A percentile compares a stretch with the other conserved stretches of the same genome.
Conservation (phyloP, 371 early-diverging fungal genomes). For the Apophysomyces elegans region DNA sequence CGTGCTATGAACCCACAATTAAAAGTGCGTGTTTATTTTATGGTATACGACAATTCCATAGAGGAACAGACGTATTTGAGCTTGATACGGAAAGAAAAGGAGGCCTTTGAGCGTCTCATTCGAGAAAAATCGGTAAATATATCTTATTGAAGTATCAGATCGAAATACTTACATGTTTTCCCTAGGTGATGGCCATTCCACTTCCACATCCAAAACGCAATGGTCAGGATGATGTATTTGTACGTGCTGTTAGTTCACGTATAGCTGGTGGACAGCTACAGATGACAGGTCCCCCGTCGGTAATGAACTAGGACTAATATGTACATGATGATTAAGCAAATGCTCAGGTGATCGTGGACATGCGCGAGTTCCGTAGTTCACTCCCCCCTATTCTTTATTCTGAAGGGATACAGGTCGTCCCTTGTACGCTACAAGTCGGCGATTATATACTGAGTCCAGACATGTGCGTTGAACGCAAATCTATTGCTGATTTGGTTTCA, state of each 20-base stretch:
- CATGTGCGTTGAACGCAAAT: constrained; percentile 95
- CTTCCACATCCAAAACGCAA: constrained; percentile 51
- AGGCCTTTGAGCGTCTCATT: constrained; percentile 93
- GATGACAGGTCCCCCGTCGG: constrained; percentile 28
- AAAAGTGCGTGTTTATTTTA: constrained; percentile 82
- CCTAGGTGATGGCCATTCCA: constrained; percentile 74
- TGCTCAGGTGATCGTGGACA: constrained; percentile 82
- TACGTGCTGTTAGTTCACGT: constrained; percentile 59
- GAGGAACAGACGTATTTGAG: constrained; percentile 95
- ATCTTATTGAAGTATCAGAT: background rate
- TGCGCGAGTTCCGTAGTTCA: constrained; percentile 94
- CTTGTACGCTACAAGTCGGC: constrained; percentile 92
- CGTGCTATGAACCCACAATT: constrained; percentile 64
- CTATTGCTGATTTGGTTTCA: constrained; percentile 85
- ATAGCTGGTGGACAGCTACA: constrained; percentile 59
- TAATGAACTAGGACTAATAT: constrained; percentile 9
- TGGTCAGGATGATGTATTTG: constrained; percentile 51
- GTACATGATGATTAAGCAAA: constrained; percentile 1
- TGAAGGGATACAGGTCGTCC: constrained; percentile 74
- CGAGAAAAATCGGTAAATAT: constrained; percentile 79
- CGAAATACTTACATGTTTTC: background rate
- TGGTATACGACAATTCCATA: constrained; percentile 91
- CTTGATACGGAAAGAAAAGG: constrained; percentile 87
- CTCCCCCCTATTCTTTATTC: constrained; percentile 90
- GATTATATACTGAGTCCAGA: constrained; percentile 93